phyloP scores from a whole-genome alignment of 352 stramenopile genomes.

The Plasmopara halstedii region DNA sequence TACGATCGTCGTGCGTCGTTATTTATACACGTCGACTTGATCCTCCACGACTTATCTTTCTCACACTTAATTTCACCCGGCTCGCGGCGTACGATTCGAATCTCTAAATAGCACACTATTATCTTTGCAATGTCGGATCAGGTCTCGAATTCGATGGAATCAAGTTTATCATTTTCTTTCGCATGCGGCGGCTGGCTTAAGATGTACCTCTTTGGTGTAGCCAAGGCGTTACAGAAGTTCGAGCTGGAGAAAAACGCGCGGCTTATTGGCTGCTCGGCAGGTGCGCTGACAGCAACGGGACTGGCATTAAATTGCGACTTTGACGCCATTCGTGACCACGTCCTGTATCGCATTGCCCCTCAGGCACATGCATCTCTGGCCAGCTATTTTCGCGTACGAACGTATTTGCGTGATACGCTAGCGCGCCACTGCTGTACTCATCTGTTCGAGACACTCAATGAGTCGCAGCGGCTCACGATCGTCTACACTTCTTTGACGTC shows the following conservation, averaged over 20 bases:
- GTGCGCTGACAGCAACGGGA: slow-evolving; percentile 61
- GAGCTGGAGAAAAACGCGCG: slow-evolving; percentile 46
- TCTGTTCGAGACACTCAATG: neutral
- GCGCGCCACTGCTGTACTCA: neutral
- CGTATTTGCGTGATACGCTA: neutral
- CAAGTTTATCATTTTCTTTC: slow-evolving; percentile 69
- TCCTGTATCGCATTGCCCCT: neutral
- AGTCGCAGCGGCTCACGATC: slow-evolving; percentile 1
- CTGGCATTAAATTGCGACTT: slow-evolving; percentile 22
- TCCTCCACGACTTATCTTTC: neutral
- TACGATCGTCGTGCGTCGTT: slow-evolving; percentile 4
- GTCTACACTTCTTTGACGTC: slow-evolving; percentile 3
- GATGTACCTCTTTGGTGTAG: slow-evolving; percentile 84
- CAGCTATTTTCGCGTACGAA: neutral
- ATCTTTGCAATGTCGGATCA: neutral
- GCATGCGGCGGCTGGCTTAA: slow-evolving; percentile 84
- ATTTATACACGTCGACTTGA: slow-evolving; percentile 6
- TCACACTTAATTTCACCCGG: slow-evolving; percentile 10
- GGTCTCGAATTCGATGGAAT: slow-evolving; percentile 1
- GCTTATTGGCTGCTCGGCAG: slow-evolving; percentile 76
- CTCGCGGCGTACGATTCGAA: neutral
- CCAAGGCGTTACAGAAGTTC: slow-evolving; percentile 74
- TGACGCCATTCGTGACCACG: neutral
- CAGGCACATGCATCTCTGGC: slow-evolving; percentile 21
- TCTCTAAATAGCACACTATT: slow-evolving; percentile 1